Base-by-base conservation (phyloP, 2,329 filamentous ascomycete species). In the Fusarium oxysporum region DNA sequence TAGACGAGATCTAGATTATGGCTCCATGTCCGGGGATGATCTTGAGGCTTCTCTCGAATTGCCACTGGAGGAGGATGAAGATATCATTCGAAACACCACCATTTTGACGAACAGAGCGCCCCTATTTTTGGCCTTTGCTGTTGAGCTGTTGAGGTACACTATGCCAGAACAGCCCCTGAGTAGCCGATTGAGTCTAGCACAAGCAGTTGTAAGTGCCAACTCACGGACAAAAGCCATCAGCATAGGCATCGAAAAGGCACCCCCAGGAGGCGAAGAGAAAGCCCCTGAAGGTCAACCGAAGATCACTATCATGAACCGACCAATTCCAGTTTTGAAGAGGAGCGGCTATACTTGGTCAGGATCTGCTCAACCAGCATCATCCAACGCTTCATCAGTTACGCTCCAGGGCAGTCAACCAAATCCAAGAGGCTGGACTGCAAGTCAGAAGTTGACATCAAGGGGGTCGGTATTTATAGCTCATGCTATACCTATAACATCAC, bases 151-250 rank as follows among this genome's bases (percentile, higher is more conserved):
- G 51, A 91, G 92, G 50, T 91, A 92, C 78, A 97, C 93, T 0
- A 96, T 95, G 92, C 93, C 94, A 0, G 91, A 93, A 73, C 95
- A 97, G 79, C 94, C 94, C 6, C 86, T 92, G 6, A 96, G 93
- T n/a, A 96, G 93, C 79, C 87, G 93, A 51, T 83, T 97, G 25
- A 97, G 94, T 78, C 84, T 97, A 25, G 93, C 92, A 0, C 94
- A 97, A 81, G 94, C 93, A 1, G 91, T 96, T 3, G 93, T 97
- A 21, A 95, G 93, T 78, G 90, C 91, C 33, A 96, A 96, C 78
- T 94, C 92, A 68, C 89, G 91, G 72, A 90, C 89, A 40, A 95
- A 95, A 81, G 94, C 94, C 14, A 86, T 91, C 33, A 92, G 88
- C 70, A 82, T 97, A 35, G 94, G 94, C 0, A 84, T 97, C 25